phyloP scores from a whole-genome alignment of 2,329 filamentous ascomycete species.

The Zymoseptoria pseudotritici region DNA sequence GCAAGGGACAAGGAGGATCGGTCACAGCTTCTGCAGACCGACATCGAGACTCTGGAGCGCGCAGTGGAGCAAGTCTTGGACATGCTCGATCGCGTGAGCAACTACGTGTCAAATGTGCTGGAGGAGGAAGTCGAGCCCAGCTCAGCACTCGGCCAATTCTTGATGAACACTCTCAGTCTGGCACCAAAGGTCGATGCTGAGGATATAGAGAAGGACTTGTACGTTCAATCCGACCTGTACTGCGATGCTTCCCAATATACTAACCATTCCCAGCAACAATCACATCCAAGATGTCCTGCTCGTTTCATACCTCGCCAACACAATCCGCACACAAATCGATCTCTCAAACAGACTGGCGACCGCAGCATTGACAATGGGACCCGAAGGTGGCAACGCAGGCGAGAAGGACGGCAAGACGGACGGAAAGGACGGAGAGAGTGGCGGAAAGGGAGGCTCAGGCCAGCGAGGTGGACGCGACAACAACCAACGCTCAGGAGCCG shows the following conservation, averaged over 20 bases:
- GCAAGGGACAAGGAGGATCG: conserved; percentile 75
- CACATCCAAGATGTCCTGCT: conserved; percentile 98
- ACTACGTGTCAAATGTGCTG: conserved; percentile 86
- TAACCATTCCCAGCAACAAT: conserved; percentile 63
- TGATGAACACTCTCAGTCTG: conserved; percentile 86
- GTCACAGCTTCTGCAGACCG: conserved; percentile 65
- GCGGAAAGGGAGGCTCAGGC: conserved; percentile 16
- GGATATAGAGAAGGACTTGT: conserved; percentile 93
- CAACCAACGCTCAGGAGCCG: conserved; percentile 20
- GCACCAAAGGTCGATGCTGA: conserved; percentile 88
- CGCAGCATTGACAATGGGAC: conserved; percentile 44
- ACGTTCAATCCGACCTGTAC: conserved; percentile 30
- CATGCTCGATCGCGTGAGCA: conserved; percentile 83
- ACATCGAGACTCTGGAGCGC: conserved; percentile 82
- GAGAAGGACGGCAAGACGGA: conserved; percentile 14
- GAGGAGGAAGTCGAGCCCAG: conserved; percentile 89
- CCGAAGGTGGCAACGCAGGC: conserved; percentile 15
- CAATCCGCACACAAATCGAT: conserved; percentile 97
- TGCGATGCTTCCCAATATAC: not conserved
- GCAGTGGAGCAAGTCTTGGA: conserved; percentile 80
- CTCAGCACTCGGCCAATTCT: conserved; percentile 85
- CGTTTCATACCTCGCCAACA: conserved; percentile 97
- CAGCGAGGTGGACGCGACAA: conserved; percentile 6
- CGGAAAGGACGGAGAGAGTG: conserved; percentile 14
- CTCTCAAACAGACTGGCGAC: conserved; percentile 88